phyloP scores from a whole-genome alignment of 2,329 filamentous ascomycete genomes.

The Calycina herbarum region DNA sequence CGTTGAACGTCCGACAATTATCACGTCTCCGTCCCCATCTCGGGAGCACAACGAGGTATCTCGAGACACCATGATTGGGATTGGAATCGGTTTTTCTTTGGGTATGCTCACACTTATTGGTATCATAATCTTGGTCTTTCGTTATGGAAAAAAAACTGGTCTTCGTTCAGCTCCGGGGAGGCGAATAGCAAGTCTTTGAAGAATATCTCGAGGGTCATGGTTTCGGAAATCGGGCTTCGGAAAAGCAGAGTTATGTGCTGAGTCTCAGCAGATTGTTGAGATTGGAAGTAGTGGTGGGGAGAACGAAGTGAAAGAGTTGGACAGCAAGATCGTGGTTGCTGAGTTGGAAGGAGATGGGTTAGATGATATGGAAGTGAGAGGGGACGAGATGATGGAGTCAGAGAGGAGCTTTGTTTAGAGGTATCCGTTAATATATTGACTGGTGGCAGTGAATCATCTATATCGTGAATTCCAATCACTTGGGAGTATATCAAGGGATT shows the following conservation, averaged over 20 bases:
- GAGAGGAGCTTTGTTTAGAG: neutral
- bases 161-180: neutral
- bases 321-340: neutral
- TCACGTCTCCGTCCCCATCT: neutral
- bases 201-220: neutral
- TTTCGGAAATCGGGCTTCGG: neutral
- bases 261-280: neutral
- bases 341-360: neutral
- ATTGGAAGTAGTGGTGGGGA: neutral
- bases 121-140: neutral
- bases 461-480: neutral
- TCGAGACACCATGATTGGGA: neutral
- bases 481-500: neutral
- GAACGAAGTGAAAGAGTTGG: neutral
- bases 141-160: neutral
- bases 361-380: neutral
- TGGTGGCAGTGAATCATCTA: neutral
- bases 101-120: neutral
- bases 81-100: neutral
- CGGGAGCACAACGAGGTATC: neutral
- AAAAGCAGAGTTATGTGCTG: neutral
- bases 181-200: neutral
- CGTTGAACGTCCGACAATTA: neutral
- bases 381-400: neutral
- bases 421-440: neutral